phyloP scores from a whole-genome alignment of 768 basidiomycete species.

The Kwoniella dendrophila region DNA sequence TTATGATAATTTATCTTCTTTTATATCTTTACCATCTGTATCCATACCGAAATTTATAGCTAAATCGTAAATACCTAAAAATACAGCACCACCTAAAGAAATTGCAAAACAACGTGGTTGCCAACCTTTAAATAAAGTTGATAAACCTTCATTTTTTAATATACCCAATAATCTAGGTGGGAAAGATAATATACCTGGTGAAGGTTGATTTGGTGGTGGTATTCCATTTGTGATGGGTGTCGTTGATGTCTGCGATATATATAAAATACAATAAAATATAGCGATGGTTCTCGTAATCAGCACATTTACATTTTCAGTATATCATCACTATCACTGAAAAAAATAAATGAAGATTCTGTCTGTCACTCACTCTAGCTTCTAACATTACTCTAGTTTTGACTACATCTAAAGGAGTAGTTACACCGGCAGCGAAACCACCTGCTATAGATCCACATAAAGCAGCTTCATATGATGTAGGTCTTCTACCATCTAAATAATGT shows the following conservation, averaged over 20 bases:
- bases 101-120: slow-evolving; percentile 95
- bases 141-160: slow-evolving; percentile 68
- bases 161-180: slow-evolving; percentile 67
- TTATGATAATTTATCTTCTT: slow-evolving; percentile 1
- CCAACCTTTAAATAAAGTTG: slow-evolving; percentile 80
- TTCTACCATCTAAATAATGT: slow-evolving; percentile 60
- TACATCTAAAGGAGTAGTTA: slow-evolving; percentile 94
- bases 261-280: no score
- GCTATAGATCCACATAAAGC: slow-evolving; percentile 88
- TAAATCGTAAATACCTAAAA: slow-evolving; percentile 89
- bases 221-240: not conserved
- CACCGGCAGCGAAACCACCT: slow-evolving; percentile 82
- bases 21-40: not conserved
- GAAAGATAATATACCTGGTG: slow-evolving; percentile 61
- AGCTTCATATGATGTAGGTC: slow-evolving; percentile 59
- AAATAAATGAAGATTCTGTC: no score
- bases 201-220: slow-evolving; percentile 28
- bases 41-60: slow-evolving; percentile 36
- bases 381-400: slow-evolving; percentile 97
- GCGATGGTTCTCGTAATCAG: no score
- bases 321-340: slow-evolving; percentile 1
- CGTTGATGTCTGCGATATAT: not conserved
- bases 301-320: no score
- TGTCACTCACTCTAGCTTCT: slow-evolving; percentile 70
- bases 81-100: slow-evolving; percentile 92